Base-by-base conservation (phyloP, 352 stramenopile genomes). In the Phytophthora fragariae region DNA sequence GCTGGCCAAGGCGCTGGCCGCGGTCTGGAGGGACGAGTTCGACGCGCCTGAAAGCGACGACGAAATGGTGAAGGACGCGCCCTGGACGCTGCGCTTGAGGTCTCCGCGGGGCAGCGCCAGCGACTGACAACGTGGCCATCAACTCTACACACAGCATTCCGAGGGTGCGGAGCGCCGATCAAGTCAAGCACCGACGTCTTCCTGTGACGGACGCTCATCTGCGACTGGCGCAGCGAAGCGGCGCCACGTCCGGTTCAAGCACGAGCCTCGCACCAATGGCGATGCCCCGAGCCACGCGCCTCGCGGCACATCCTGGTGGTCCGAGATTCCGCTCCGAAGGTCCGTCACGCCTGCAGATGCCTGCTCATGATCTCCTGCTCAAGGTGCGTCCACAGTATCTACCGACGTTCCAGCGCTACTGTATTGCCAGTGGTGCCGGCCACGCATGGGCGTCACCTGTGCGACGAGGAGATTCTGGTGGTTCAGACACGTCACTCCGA, bases 1-100 rank as follows among this genome's bases (percentile, higher is more conserved):
- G 21, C 56, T 90, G 19, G 61, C 79, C 0, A 57, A 72, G 15
- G 77, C 78, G 9, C 10, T 81, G 12, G 35, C 60, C 0, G 3
- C 19, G 6, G 37, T 70, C 12, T 76, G 70, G 63, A 57, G 50
- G 29, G 63, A 76, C n/a, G 44, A 14, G 11, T 65, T 41, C 9
- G 12, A n/a, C 41, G 57, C 53, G 49, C 49, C 44, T 10, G 58
- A 74, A 31, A 62, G 59, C 7, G 61, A 68, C 5, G 17, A 19
- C 1, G 52, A 68, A 44, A 44, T 73, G 39, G 24, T 27, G 24
- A 12, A 31, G 31, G 66, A 65, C 15, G 54, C 52, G 1, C 66
- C 66, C 12, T 68, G 57, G 57, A 52, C 57, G 17, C 66, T 67
- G n/a, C 66, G 52, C 56, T 41, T 72, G 4, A 46, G 47, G n/a